Conservation (phyloP, 2,329 filamentous ascomycete species). For the Leptodontidium sp. region DNA sequence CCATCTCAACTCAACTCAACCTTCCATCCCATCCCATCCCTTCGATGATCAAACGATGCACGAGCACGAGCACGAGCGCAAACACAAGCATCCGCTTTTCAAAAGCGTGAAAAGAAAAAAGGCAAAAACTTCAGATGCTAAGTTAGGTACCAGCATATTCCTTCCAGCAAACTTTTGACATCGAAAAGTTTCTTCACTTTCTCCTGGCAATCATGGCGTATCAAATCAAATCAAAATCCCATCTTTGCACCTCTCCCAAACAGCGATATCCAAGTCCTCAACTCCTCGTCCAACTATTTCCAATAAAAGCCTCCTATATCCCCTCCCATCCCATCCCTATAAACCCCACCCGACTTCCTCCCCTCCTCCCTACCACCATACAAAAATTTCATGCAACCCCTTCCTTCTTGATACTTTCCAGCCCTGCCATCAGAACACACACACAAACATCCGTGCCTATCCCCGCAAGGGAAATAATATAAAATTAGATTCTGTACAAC, state of each 20-base stretch:
- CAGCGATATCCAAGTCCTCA: too few species aligned
- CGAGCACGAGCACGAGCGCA: not conserved
- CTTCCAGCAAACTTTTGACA: constrained; percentile 5
- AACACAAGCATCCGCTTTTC: not conserved
- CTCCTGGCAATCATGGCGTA: not conserved
- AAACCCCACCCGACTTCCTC: too few species aligned
- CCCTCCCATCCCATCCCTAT: too few species aligned
- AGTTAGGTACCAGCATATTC: constrained; percentile 2
- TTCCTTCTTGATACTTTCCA: not conserved
- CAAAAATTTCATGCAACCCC: constrained; percentile 18
- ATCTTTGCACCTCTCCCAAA: not conserved
- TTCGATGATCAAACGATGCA: constrained; percentile 11
- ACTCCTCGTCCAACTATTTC: too few species aligned
- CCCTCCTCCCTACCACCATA: not conserved
- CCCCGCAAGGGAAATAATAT: constrained; percentile 15
- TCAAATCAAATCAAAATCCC: not conserved
- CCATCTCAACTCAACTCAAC: not conserved
- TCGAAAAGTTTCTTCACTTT: not conserved
- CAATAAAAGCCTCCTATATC: too few species aligned
- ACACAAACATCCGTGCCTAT: not conserved
- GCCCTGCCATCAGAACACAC: not conserved
- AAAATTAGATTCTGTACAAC: constrained; percentile 44
- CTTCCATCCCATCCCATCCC: not conserved
- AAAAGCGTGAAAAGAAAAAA: not conserved
- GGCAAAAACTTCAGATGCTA: not conserved